Conservation (phyloP, 2,329 filamentous ascomycete genomes). For the Epicoccum nigrum region DNA sequence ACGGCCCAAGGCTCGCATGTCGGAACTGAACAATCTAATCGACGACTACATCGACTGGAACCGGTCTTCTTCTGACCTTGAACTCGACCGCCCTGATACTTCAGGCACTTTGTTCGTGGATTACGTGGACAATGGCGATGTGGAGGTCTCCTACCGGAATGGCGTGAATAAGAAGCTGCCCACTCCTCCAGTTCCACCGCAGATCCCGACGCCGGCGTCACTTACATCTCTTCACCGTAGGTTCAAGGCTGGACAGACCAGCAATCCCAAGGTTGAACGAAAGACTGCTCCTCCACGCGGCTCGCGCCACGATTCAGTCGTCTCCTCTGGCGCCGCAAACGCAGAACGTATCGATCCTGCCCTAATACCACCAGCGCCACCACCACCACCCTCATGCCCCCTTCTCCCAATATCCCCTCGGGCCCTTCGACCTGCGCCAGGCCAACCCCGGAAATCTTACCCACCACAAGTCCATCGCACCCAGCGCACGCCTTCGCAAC, state of each 20-base stretch:
- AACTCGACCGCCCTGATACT: background rate
- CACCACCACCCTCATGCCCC: background rate
- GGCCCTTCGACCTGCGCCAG: background rate
- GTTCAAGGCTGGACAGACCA: background rate
- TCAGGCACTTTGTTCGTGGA: conserved; percentile 33
- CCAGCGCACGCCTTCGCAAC: background rate
- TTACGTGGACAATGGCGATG: conserved; percentile 15
- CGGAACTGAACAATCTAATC: conserved; percentile 23
- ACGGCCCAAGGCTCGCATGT: background rate
- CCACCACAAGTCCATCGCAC: conserved; percentile 7
- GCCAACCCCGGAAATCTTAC: background rate
- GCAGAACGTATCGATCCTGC: background rate
- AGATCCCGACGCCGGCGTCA: background rate
- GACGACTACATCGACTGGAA: conserved; percentile 29
- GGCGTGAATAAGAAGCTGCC: conserved; percentile 14
- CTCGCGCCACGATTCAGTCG: conserved; percentile 7
- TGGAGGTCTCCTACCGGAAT: conserved; percentile 11
- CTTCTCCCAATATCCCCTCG: background rate
- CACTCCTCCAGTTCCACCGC: conserved; percentile 4
- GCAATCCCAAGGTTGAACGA: background rate
- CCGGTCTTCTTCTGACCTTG: background rate
- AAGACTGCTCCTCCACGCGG: background rate
- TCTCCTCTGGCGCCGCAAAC: background rate
- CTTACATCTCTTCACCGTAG: background rate
- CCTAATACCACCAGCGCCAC: background rate